These are phyloP conservation scores for Phytophthora sansomeana DNA, from an alignment of 352 stramenopile species.

Conservation along the genomic window DNA sequence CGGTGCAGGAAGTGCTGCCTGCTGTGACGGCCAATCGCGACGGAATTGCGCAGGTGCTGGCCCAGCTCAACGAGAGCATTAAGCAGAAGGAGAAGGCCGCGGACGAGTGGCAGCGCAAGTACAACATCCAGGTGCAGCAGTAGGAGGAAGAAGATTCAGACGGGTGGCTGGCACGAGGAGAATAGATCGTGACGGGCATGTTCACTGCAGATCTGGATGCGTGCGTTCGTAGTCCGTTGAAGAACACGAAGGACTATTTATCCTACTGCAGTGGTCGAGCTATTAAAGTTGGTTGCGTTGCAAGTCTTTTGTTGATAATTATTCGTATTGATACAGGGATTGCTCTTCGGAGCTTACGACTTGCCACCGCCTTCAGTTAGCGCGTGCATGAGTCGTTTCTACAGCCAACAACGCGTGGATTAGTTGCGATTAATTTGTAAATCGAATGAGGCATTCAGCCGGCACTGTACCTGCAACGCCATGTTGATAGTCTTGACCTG, in stretches of 20 bases:
- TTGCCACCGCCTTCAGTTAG: conserved; percentile 50
- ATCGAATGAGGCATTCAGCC: neutral
- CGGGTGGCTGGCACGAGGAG: conserved; percentile 11
- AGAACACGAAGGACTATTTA: conserved; percentile 46
- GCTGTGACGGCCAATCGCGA: conserved; percentile 89
- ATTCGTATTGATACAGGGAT: conserved; percentile 13
- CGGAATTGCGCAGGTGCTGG: conserved; percentile 78
- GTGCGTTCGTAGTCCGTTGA: conserved; percentile 37
- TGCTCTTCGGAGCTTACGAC: conserved; percentile 18
- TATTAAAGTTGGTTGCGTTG: conserved; percentile 5
- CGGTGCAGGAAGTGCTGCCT: conserved; percentile 95
- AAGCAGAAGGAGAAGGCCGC: conserved; percentile 86
- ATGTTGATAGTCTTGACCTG: conserved; percentile 86
- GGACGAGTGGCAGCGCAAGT: conserved; percentile 89
- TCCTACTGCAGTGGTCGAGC: conserved; percentile 20
- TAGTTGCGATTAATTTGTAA: conserved; percentile 9
- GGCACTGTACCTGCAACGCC: conserved; percentile 65
- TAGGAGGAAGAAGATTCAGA: conserved; percentile 31
- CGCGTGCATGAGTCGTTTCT: conserved; percentile 68
- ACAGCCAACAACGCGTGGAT: neutral
- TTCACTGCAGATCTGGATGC: conserved; percentile 5
- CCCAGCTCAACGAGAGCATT: conserved; percentile 79
- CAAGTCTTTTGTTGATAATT: conserved; percentile 11
- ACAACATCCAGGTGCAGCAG: conserved; percentile 88
- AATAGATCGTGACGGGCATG: conserved; percentile 2